Evolutionary conservation across 208 protist species (phyloP), one percentile per base, ranked within the genome.

Genomic region (Trypanosoma lewisi): DNA sequence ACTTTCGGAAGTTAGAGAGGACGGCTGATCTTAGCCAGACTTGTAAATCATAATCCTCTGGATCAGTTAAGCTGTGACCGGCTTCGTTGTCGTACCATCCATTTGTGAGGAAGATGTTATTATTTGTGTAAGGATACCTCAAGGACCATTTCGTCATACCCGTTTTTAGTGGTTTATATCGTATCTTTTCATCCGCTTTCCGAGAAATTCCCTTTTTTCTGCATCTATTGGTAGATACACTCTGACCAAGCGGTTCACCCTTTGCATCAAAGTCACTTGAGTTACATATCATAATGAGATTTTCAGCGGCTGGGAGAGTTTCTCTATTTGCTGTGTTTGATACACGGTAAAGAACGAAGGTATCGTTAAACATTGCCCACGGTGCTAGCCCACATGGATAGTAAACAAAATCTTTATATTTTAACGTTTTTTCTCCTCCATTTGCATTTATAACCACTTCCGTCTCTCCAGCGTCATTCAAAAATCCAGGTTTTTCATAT

Each of bases 331-430:
- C 42, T 6, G 7, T n/a, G 17, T 70, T 60, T 41, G 55, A 27
- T 11, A 79, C 67, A 33, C 63, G 60, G 59, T 85, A 92, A 9
- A 96, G 73, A 14, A 70, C 71, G 61, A 97, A 89, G 25, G 82
- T 86, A 91, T 97, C 98, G 73, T 99, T 99, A 77, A 99, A 99
- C 73, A 95, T 85, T 30, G 83, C 84, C 78, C 92, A 98, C 59
- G 97, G 90, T 58, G 97, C 93, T 12, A 98, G 70, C 36, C 98
- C 98, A 77, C 97, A 99, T 48, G 97, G 98, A 67, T 89, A 78
- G 79, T 97, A 98, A 21, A 78, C 73, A 47, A 94, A 87, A 58
- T 79, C 67, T 0, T 54, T 49, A 14, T 72, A 63, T 34, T 59
- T 9, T 9, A 59, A 37, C 21, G 11, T 25, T 4, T 63, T 56